Evolutionary conservation across 352 stramenopile species (phyloP), one percentile per base, ranked within the genome.

Genomic region (Pythium scleroteichum): DNA sequence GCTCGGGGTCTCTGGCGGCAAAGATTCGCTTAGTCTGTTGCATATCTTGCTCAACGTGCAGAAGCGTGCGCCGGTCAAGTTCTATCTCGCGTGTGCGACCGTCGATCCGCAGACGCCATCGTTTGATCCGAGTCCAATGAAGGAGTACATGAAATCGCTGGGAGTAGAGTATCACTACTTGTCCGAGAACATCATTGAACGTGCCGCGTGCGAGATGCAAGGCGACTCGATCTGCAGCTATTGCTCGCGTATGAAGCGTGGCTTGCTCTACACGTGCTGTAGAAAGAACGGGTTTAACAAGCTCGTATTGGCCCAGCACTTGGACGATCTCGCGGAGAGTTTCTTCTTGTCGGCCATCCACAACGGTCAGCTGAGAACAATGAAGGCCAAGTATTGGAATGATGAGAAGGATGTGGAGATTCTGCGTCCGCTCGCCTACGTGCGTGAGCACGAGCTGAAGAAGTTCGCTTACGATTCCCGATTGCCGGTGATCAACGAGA

Each of bases 371-470:
- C 62, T 69, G 1, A 77, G 96, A 33, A 98, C 94, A 35, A 99
- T 99, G 96, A 98, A 98, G 64, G 95, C 95, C 29, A 92, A 96
- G 64, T 99, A 99, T 73, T 69, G 82, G 72, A 98, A 97, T 59
- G 95, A 98, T 13, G 62, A 63, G 59, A 90, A 92, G 13, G 92
- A 98, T 71, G 69, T 99, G 16, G 76, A 83, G n/a, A 87, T 99
- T 3, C 97, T 99, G 53, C 86, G 96, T 1, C 96, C 96, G 8
- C 70, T 99, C 4, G 89, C 88, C 7, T 98, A 98, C 72, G 90
- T 86, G 29, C 87, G 96, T 14, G 96, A 99, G 73, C 85, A 82
- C 52, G 62, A 94, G 20, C 93, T 95, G 70, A 95, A 92, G 57
- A 42, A 78, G 42, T 80, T 80, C 62, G 69, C 69, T 0, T 59